These are phyloP conservation scores for Amphirosellinia nigrospora DNA, from an alignment of 495 filamentous ascomycete species.

Conservation along the genomic window DNA sequence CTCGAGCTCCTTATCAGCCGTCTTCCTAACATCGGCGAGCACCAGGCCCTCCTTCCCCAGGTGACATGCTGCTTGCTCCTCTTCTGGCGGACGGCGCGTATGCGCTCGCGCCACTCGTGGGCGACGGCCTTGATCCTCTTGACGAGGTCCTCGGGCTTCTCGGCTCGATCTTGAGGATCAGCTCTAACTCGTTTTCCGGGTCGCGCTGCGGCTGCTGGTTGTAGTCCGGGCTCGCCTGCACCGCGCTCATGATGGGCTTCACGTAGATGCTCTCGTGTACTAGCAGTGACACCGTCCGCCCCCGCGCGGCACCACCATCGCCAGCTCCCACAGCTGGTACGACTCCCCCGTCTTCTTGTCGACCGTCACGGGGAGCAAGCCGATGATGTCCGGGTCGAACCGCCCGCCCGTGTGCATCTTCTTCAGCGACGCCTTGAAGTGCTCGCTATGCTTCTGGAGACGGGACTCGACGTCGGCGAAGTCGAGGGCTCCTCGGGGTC, in stretches of 20 bases:
- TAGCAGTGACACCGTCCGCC: constrained; percentile 70
- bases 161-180: constrained; percentile 73
- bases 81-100: constrained; percentile 60
- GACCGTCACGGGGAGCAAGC: constrained; percentile 66
- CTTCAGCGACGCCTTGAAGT: constrained; percentile 66
- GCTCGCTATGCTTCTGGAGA: constrained; percentile 62
- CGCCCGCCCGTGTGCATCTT: constrained; percentile 64
- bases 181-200: constrained; percentile 69
- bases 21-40: constrained; percentile 69
- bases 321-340: constrained; percentile 70
- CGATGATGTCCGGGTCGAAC: constrained; percentile 71
- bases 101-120: constrained; percentile 65
- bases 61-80: constrained; percentile 69
- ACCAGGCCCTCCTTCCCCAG: constrained; percentile 64
- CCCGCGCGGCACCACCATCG: constrained; percentile 72
- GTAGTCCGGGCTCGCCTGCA: constrained; percentile 65
- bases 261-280: constrained; percentile 62
- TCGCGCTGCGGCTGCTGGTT: constrained; percentile 77
- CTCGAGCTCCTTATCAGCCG: constrained; percentile 72
- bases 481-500: constrained; percentile 67
- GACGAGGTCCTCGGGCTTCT: constrained; percentile 67
- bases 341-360: constrained; percentile 50
- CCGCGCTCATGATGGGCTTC: constrained; percentile 74
- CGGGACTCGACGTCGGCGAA: constrained; percentile 66
- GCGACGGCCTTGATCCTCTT: constrained; percentile 60